phyloP scores from a whole-genome alignment of 2,329 filamentous ascomycete species.

The Akanthomyces uredinophilus region DNA sequence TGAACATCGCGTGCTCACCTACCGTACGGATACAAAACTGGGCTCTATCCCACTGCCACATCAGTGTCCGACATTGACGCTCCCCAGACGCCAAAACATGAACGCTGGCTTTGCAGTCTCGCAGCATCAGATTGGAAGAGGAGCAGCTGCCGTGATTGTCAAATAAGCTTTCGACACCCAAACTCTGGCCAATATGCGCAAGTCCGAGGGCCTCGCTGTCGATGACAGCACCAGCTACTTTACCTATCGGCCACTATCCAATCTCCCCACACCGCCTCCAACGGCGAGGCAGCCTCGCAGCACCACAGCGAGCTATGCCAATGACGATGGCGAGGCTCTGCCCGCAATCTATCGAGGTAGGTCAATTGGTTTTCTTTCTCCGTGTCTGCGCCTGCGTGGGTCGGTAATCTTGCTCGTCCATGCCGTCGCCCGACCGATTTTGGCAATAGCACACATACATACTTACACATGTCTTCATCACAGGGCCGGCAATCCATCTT shows the following conservation, averaged over 20 bases:
- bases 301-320: conserved; percentile 18
- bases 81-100: conserved; percentile 13
- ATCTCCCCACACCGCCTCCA: conserved; percentile 61
- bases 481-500: conserved; percentile 61
- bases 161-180: not conserved
- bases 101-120: conserved; percentile 1
- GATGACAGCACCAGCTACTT: conserved; percentile 50
- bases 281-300: conserved; percentile 44
- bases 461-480: conserved; percentile 9
- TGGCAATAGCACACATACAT: not conserved
- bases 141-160: conserved; percentile 1
- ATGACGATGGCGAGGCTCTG: conserved; percentile 41
- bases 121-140: conserved; percentile 7
- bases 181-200: conserved; percentile 16
- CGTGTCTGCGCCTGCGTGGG: not conserved
- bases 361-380: conserved; percentile 16
- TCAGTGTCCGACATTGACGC: not conserved
- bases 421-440: not conserved
- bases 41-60: not conserved
- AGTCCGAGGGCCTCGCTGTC: conserved; percentile 19
- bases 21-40: not conserved
- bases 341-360: conserved; percentile 32
- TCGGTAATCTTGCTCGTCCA: not conserved
- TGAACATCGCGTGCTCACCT: conserved; percentile 12
- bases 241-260: conserved; percentile 63